Evolutionary conservation across 1,139 yeast species (phyloP), one percentile per base, ranked within the genome.

Genomic region (Magnusiomyces paraingens): DNA sequence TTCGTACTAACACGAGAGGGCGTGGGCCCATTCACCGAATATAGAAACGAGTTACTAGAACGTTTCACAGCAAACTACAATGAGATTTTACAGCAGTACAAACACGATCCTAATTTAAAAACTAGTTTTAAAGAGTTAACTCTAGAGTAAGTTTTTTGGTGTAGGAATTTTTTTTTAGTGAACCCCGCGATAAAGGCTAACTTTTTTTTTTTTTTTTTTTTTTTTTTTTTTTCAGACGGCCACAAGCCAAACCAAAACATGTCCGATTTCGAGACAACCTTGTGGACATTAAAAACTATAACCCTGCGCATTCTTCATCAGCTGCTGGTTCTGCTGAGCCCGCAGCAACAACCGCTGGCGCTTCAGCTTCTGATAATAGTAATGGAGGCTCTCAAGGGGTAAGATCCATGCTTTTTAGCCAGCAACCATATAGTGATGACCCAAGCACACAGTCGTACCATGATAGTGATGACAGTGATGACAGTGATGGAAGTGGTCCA

Each of bases 221-320:
- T 17, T 38, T 11, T 35, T 35, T 35, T 35, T 38, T 10, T 38
- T 38, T 38, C 41, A 38, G 41, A 38, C 15, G 18, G 5, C 29
- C 36, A 21, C 50, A 47, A 32, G 48, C 51, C 12, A 18, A 36
- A 17, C 18, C 62, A 51, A 81, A 81, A 59, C 72, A 81, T 2
- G 86, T 82, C 4, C 67, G 86, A 52, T 82, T 82, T 62, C 75
- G 77, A 57, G 83, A 79, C 52, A 68, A 71, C 21, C 63, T 73
- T 29, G 64, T 70, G 10, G 74, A 71, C 45, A 52, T 47, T 39
- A 55, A 36, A n/a, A 51, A 22, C 18, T n/a, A 17, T 5, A 38
- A n/a, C 8, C 32, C 32, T 26, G 32, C 32, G 8, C 32, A 26
- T 26, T 26, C 32, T 26, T 26, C 32, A 26, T 26, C 32, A 8